Base-by-base conservation (phyloP, 306 rosid genomes). In the Sindora glabra region DNA sequence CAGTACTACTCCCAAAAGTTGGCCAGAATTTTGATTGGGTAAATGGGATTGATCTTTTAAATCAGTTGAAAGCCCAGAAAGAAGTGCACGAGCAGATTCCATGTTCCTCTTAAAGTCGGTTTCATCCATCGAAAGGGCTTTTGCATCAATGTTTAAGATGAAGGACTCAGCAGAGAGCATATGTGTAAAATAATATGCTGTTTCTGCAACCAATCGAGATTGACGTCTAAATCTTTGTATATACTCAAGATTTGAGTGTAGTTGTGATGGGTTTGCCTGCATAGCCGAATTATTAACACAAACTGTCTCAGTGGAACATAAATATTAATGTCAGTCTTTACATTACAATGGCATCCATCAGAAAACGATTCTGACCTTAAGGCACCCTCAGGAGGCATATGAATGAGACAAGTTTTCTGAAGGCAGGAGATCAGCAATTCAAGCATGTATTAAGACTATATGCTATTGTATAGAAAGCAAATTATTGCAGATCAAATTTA, bases 181-280 rank as follows among this genome's bases (percentile, higher is more conserved):
- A 73, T 94, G 89, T 57, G 99, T 94, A 64, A 94, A 94, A 81
- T 76, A 94, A 71, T 94, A 94, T 34, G 94, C 81, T 42, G 95
- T 77, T 86, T 94, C 99, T 26, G 77, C 83, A 65, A 75, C 85
- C 75, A 94, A 76, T 27, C 91, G 87, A 41, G 94, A 76, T 73
- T 94, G 84, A 12, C 80, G 73, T 73, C 99, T 82, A 76, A 84
- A 94, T 75, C 95, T 85, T 75, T 94, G 95, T 74, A 94, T 89
- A 67, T 94, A 94, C 45, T 77, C 70, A 61, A 94, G 80, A 74
- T 94, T 94, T 61, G 97, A 94, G 85, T 80, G 87, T 71, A 94
- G 86, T 59, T 89, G 94, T 8, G 95, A 97, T 64, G 99, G 99
- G 74, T 94, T 94, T 46, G 99, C 99, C 99, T 94, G 85, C 81